phyloP scores from a whole-genome alignment of 306 rosid species.

The Heteromeles arbutifolia region DNA sequence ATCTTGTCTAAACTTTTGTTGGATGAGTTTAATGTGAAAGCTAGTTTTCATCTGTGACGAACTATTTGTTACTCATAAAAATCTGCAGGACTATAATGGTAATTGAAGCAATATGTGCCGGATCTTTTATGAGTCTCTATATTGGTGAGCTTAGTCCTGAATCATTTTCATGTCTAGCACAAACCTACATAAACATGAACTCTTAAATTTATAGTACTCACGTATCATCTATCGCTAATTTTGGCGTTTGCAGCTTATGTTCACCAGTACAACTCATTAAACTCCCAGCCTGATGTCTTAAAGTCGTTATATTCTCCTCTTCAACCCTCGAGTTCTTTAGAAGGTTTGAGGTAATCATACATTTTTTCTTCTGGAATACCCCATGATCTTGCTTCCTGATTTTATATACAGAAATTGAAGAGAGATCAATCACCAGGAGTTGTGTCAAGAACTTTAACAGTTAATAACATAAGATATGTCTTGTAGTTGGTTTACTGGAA shows the following conservation, averaged over 20 bases:
- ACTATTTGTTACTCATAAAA: constrained; percentile 15
- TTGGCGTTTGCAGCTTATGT: constrained; percentile 61
- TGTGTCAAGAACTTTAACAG: neutral
- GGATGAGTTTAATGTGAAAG: neutral
- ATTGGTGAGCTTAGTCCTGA: constrained; percentile 45
- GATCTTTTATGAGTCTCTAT: constrained; percentile 75
- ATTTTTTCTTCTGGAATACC: neutral
- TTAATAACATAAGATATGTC: neutral
- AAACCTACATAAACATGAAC: neutral
- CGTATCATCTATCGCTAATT: neutral
- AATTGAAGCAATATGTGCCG: constrained; percentile 76
- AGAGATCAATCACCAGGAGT: neutral
- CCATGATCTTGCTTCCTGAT: neutral
- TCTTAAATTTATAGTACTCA: neutral
- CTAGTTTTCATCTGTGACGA: neutral
- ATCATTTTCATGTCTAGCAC: neutral
- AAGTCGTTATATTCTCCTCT: constrained; percentile 96
- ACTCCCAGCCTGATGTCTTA: constrained; percentile 93
- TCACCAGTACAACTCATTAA: constrained; percentile 85
- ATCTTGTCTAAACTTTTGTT: neutral
- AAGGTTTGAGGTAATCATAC: constrained; percentile 78
- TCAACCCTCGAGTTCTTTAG: constrained; percentile 92
- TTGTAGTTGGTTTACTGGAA: neutral
- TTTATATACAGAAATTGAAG: neutral
- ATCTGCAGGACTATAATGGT: constrained; percentile 86